Evolutionary conservation across 345 rosid genomes (phyloP).

Genomic region (Eucalyptus tenuipes): DNA sequence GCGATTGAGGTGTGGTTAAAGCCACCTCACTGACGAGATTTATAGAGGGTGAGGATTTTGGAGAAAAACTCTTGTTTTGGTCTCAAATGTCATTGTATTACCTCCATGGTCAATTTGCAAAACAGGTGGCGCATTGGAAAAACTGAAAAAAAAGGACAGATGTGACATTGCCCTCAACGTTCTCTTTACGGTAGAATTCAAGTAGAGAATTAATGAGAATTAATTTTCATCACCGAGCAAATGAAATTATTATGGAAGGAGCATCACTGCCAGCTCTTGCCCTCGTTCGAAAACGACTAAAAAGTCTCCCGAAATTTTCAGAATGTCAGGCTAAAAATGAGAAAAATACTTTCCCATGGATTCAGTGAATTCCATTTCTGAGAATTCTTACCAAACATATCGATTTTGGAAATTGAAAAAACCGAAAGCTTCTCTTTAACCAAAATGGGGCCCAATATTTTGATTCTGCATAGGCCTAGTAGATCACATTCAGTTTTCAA

Average conservation of each 20-base stretch:
- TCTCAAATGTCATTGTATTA: neutral
- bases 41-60: neutral
- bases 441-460: no score
- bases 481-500: no score
- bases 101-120: no score
- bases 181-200: neutral
- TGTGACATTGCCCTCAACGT: neutral
- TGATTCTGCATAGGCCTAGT: no score
- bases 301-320: neutral
- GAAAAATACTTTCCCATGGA: neutral
- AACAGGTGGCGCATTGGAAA: no score
- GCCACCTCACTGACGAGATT: neutral
- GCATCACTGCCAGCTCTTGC: neutral
- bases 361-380: neutral
- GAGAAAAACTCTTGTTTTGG: neutral
- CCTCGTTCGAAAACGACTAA: no score
- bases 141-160: neutral
- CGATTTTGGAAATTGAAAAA: neutral
- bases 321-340: neutral
- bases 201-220: no score
- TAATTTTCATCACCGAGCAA: neutral
- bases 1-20: no score
- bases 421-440: no score
- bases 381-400: neutral
- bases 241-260: neutral